These are phyloP conservation scores for Lipomyces yarrowii DNA, from an alignment of 1,139 yeast genomes.

Conservation along the genomic window DNA sequence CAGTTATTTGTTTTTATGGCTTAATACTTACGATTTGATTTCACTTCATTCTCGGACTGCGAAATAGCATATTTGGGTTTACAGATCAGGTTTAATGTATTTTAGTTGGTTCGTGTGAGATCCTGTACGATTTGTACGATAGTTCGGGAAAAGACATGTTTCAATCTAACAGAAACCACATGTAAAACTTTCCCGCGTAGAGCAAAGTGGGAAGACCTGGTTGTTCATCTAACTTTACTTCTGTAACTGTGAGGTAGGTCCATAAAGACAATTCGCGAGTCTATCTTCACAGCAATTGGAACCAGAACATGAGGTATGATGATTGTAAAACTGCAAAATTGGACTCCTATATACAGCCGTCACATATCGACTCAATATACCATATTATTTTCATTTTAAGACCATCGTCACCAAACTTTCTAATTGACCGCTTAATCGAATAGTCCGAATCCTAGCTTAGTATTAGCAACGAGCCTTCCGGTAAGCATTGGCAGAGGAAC, in stretches of 20 bases:
- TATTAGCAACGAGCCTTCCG: not conserved
- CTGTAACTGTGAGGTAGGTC: not conserved
- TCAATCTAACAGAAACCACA: not conserved
- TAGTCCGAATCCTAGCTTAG: conserved; percentile 8
- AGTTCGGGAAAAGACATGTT: not conserved
- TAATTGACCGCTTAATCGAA: conserved; percentile 4
- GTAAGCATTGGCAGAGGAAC: not conserved
- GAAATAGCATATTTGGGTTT: not conserved
- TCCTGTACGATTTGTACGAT: not conserved
- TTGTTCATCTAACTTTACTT: not conserved
- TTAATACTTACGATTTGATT: not conserved
- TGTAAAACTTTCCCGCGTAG: not conserved
- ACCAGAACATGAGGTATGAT: not conserved
- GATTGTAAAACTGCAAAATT: not conserved
- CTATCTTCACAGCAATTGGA: not conserved
- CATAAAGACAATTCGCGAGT: not conserved
- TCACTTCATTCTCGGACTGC: not conserved
- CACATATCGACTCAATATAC: not conserved
- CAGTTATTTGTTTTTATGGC: not conserved
- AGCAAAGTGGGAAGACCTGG: not conserved
- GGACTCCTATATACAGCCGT: not conserved
- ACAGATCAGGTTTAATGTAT: not conserved
- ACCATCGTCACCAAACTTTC: not conserved
- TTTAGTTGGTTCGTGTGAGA: not conserved
- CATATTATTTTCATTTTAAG: not conserved